A percentile compares a stretch with the other conserved stretches of the same genome.
phyloP scores from a whole-genome alignment of 257 asterid species.

The Solanum pimpinellifolium region DNA sequence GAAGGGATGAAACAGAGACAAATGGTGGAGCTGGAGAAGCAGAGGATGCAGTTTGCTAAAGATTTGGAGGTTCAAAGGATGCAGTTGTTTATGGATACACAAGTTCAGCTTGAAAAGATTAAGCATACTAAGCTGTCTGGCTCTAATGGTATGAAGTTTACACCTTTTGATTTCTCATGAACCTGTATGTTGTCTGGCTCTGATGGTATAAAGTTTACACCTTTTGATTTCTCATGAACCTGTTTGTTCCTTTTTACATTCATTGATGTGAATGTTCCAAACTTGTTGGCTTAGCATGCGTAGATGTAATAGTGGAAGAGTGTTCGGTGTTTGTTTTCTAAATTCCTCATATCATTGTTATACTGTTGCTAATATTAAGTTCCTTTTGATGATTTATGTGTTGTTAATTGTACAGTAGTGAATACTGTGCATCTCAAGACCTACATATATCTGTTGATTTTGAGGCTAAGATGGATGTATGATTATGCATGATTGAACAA shows the following conservation, averaged over 20 bases:
- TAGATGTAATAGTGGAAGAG: background rate
- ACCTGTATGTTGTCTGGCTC: constrained; percentile 16
- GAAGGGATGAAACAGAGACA: constrained; percentile 73
- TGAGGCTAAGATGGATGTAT: background rate
- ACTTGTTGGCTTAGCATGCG: background rate
- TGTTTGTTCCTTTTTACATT: background rate
- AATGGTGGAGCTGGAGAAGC: constrained; percentile 81
- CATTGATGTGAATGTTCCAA: background rate
- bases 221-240: background rate
- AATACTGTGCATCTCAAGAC: background rate
- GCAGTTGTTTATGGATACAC: constrained; percentile 67
- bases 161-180: background rate
- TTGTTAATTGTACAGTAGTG: background rate
- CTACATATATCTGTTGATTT: background rate
- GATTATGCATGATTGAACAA: background rate
- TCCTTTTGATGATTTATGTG: background rate
- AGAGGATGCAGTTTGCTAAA: constrained; percentile 73
- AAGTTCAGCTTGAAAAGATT: constrained; percentile 50
- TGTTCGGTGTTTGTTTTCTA: background rate
- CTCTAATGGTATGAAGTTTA: constrained; percentile 41
- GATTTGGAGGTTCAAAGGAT: constrained; percentile 90
- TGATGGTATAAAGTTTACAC: constrained; percentile 34
- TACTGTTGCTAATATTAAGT: background rate
- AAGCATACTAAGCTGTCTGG: constrained; percentile 45
- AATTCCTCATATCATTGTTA: background rate